Base-by-base conservation (phyloP, 805 yeast species). In the Debaryomyces tyrocola region DNA sequence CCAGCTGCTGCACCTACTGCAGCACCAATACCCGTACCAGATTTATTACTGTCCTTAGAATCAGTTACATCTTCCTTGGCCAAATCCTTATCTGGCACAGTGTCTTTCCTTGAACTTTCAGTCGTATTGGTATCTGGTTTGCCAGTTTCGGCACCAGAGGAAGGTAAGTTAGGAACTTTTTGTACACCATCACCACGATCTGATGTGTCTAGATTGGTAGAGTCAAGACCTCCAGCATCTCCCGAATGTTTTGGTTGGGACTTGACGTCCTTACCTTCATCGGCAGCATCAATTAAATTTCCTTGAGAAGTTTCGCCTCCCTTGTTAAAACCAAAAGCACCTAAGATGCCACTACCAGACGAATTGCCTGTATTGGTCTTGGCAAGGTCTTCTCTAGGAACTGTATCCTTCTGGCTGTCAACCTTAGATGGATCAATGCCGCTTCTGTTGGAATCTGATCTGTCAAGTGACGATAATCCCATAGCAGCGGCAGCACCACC, bases 1-100 rank as follows among this genome's bases (percentile, higher is more conserved):
- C 34, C 34, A 12, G 17, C 34, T 6, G 58, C 57, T n/a, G 53
- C 52, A 6, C 57, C 54, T 9, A 50, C 48, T 3, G 58, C 59
- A 8, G 59, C 58, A 5, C 58, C 50, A 27, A 54, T 50, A 11
- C 54, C 40, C 2, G 54, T 52, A 28, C 49, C 40, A 41, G 31
- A 18, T 4, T 48, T 43, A 15, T 14, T 36, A 39, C 10, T 24
- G 27, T 24, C 27, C 27, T 24, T 24, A 24, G 27, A 24, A 9
- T 24, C 27, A 24, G 10, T 9, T 24, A 27, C 27, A 44, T 9
- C 18, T 14, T 20, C 18, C 33, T 35, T 34, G 41, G 44, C 33
- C n/a, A 44, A 40, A 31, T 18, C 41, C 11, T 14, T 31, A 9
- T 31, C 8, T 6, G 34, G 27, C 2, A 24, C 27, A 7, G 27